Evolutionary conservation across 202 grass and related monocot species (phyloP), one percentile per base, ranked within the genome.

Genomic region (Saccharum hybrid): DNA sequence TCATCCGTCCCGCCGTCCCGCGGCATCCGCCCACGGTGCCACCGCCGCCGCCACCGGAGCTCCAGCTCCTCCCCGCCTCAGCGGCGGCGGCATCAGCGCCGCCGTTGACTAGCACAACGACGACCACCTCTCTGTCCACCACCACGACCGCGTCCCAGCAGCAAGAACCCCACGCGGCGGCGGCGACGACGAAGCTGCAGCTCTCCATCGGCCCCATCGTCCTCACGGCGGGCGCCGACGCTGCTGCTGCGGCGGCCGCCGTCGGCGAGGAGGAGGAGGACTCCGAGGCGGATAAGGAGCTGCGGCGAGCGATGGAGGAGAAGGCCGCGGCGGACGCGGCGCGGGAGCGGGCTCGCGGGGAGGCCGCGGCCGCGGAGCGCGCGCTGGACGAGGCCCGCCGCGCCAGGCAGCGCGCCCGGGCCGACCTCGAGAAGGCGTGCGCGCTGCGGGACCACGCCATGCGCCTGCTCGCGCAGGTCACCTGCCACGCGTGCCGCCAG

Each of bases 401-500:
- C 66, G 90, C 92, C 51, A 87, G 89, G 30, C 92, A 90, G 64
- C 87, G 81, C 14, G 92, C 95, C 1, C 82, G 81, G 38, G 79
- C 51, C 45, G 95, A 98, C 65, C 92, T 98, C 28, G 80, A 74
- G 73, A 94, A 91, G 68, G 95, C 96, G 59, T 84, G 72, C 79
- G 74, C 83, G 63, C 72, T 93, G 67, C 86, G 81, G 28, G 92
- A 98, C 61, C 86, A 89, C 66, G 90, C 96, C 6, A 76, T 80
- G 69, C 74, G 82, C 37, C 85, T 96, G 81, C 89, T 98, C 0
- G 85, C 89, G 74, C 91, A 98, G 42, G 78, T 98, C 28, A 98
- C 93, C 23, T 98, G 96, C 81, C 81, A 96, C 84, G 85, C 91
- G 4, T 98, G 96, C 86, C 62, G 93, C 46, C 87, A 90, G 74